Conservation (phyloP, 768 basidiomycete species). For the Tephrocybe sp. region DNA sequence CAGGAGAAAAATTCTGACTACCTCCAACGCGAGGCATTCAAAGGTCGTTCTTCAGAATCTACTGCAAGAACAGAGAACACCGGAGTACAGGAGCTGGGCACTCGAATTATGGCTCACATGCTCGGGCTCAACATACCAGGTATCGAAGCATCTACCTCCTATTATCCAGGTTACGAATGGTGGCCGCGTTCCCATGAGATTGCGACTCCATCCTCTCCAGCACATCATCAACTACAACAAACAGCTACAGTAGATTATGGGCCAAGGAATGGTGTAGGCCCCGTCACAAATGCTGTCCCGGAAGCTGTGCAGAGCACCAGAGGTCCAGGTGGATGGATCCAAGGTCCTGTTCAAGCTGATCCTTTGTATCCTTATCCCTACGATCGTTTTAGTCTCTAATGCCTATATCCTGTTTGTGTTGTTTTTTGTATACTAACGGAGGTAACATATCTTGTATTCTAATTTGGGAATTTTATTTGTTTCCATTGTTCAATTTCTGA, state of each 20-base stretch:
- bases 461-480: conserved; percentile 5
- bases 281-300: conserved; percentile 4
- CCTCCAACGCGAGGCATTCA: conserved; percentile 40
- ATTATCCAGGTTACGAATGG: conserved; percentile 61
- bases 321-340: conserved; percentile 10
- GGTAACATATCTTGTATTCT: conserved; percentile 8
- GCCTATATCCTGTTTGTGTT: conserved; percentile 1
- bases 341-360: conserved; percentile 14
- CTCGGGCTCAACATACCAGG: conserved; percentile 64
- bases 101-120: conserved; percentile 72
- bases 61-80: conserved; percentile 27
- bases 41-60: conserved; percentile 19
- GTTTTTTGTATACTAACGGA: conserved; percentile 6
- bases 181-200: conserved; percentile 49
- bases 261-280: neutral
- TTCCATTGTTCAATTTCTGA: conserved; percentile 13
- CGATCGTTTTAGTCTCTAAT: conserved; percentile 16
- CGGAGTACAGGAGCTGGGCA: conserved; percentile 62
- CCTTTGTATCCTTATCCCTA: conserved; percentile 18
- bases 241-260: conserved; percentile 12
- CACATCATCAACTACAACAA: conserved; percentile 10
- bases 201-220: conserved; percentile 17
- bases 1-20: conserved; percentile 47
- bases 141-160: conserved; percentile 57
- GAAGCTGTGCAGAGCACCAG: neutral